phyloP scores from a whole-genome alignment of 306 rosid genomes.

The Sicyos edulis region DNA sequence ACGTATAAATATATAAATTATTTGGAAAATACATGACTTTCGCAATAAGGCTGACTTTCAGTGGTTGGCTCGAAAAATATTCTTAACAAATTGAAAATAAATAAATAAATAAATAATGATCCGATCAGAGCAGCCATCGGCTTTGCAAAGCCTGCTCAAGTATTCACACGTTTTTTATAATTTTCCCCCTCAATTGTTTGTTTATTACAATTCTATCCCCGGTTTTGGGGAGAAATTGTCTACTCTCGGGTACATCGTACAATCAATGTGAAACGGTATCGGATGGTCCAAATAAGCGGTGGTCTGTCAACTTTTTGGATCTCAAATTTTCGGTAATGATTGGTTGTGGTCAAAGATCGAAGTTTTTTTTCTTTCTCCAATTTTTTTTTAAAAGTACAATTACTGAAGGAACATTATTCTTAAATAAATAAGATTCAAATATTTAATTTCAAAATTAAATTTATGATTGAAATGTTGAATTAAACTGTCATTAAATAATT shows the following conservation, averaged over 20 bases:
- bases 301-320: neutral
- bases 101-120: neutral
- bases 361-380: no score
- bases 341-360: no score
- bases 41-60: neutral
- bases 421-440: no score
- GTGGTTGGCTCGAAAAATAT: slow-evolving; percentile 4
- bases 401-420: no score
- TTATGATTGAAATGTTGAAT: no score
- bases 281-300: neutral
- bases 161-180: neutral
- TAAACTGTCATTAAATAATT: no score
- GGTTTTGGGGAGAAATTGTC: neutral
- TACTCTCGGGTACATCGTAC: neutral
- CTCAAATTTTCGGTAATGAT: neutral
- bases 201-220: neutral
- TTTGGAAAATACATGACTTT: neutral
- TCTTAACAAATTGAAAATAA: neutral
- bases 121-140: slow-evolving; percentile 3
- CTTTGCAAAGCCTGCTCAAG: neutral
- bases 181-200: neutral
- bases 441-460: no score
- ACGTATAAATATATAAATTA: neutral
- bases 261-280: neutral
- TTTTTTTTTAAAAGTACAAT: no score